Base-by-base conservation (phyloP, 169 alveolate genomes). In the Eimeria necatrix region DNA sequence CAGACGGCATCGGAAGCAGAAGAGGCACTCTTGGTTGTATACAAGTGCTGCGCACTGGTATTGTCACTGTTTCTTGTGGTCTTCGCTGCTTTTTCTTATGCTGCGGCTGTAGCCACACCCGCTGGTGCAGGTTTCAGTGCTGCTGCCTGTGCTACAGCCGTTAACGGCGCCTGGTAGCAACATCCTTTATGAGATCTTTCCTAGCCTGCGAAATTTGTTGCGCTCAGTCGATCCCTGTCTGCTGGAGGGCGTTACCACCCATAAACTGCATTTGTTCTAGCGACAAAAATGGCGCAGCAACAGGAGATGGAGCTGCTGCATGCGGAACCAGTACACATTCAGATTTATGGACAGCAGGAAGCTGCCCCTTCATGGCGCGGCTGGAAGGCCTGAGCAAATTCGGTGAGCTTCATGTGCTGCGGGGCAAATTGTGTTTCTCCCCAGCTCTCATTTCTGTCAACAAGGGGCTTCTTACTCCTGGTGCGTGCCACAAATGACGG, bases 41-140 rank as follows among this genome's bases (percentile, higher is more conserved):
- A 41, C 61, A 76, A 76, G 87, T 76, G 64, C 87, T 48, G 87
- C 64, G 87, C 59, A 14, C 64, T 76, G 87, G 87, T 76, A 56
- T 0, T 56, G 22, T 56, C 68, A 10, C 22, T 56, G 68, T 56
- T 56, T 9, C 48, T 14, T 49, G 22, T 41, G 16, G 46, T 6
- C 48, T 14, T 73, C 0, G 22, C 68, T 56, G 12, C n/a, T n/a
- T 68, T n/a, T 68, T 14, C 46, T 14, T 16, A 10, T 18, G 78
- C 32, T n/a, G 78, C 3, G 12, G 78, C 78, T 12, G 68, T 56
- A 18, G 68, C 68, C 12, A 18, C 68, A 18, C 20, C 20, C 4
- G 83, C 83, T 71, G 68, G 68, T 18, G 68, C 2, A 1, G 68
- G 12, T 56, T 12, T 68, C 78, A 18, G 78, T 68, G 87, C 87